Conservation (phyloP, 1,284 basidiomycete species). For the Ustilago hordei region DNA sequence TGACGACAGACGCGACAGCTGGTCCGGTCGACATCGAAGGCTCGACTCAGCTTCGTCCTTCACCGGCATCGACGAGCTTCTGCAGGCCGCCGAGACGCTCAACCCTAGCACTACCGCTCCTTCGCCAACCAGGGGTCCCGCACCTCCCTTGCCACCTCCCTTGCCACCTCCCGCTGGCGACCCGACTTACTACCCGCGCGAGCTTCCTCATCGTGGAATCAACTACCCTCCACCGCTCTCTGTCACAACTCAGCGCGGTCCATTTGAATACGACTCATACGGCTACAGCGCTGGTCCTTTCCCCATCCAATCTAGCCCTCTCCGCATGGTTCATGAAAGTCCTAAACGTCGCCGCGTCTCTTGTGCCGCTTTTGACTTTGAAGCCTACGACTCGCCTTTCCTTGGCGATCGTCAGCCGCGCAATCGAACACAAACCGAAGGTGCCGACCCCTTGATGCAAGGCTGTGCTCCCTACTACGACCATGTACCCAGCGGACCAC, state of each 20-base stretch:
- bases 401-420: constrained; percentile 43
- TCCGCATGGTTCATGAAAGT: constrained; percentile 57
- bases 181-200: constrained; percentile 31
- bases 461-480: constrained; percentile 28
- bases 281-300: constrained; percentile 30
- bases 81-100: constrained; percentile 67
- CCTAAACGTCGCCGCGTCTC: constrained; percentile 66
- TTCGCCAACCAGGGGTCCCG: constrained; percentile 28
- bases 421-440: constrained; percentile 52
- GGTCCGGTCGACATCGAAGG: constrained; percentile 42
- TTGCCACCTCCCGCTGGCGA: constrained; percentile 26
- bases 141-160: constrained; percentile 2
- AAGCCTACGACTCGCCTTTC: constrained; percentile 52
- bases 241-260: constrained; percentile 26
- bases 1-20: constrained; percentile 41
- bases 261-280: constrained; percentile 33
- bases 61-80: constrained; percentile 67
- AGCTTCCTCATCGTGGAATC: constrained; percentile 30
- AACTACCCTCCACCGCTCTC: constrained; percentile 39
- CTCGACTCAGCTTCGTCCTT: constrained; percentile 51
- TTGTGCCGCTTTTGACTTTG: constrained; percentile 52
- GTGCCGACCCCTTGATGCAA: constrained; percentile 46
- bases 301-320: constrained; percentile 43
- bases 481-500: constrained; percentile 34
- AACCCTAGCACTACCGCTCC: constrained; percentile 53